phyloP scores from a whole-genome alignment of 108 stramenopile genomes.

The Discostella stelligeroides region DNA sequence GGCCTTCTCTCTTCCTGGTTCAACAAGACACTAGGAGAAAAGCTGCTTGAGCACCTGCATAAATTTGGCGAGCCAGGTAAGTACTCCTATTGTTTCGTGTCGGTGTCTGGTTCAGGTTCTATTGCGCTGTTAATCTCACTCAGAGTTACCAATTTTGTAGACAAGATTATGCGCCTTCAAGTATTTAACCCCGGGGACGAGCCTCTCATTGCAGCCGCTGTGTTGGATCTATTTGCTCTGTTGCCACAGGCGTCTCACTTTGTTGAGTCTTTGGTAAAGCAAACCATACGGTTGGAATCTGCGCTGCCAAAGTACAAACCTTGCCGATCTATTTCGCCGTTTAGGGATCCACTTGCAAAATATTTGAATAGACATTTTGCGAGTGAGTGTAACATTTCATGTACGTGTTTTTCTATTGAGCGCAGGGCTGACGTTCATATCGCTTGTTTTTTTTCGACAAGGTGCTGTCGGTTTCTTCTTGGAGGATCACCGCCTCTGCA shows the following conservation, averaged over 20 bases:
- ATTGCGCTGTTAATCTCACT: background rate
- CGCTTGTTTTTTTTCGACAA: slow-evolving; percentile 3
- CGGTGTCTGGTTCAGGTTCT: background rate
- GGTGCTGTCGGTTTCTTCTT: slow-evolving; percentile 69
- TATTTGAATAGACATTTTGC: slow-evolving; percentile 81
- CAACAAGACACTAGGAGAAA: slow-evolving; percentile 85
- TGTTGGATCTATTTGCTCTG: slow-evolving; percentile 72
- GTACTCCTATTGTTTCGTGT: background rate
- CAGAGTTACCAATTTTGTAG: background rate
- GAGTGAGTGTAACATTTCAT: slow-evolving; percentile 16
- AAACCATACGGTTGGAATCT: slow-evolving; percentile 72
- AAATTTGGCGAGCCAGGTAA: slow-evolving; percentile 74
- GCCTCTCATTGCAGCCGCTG: slow-evolving; percentile 74
- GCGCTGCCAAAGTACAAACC: slow-evolving; percentile 62
- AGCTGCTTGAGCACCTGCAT: slow-evolving; percentile 82
- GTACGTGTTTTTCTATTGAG: background rate
- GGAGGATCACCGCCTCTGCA: slow-evolving; percentile 63
- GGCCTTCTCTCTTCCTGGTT: slow-evolving; percentile 84
- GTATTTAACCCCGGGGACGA: slow-evolving; percentile 80
- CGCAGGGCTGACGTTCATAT: background rate
- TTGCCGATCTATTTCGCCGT: slow-evolving; percentile 58
- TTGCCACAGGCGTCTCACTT: slow-evolving; percentile 77
- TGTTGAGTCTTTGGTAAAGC: slow-evolving; percentile 85
- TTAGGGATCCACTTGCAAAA: slow-evolving; percentile 70
- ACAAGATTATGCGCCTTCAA: slow-evolving; percentile 53